A percentile compares a stretch with the other conserved stretches of the same genome.
Conservation (phyloP, 371 early-diverging fungal genomes). For the Mucor lusitanicus region DNA sequence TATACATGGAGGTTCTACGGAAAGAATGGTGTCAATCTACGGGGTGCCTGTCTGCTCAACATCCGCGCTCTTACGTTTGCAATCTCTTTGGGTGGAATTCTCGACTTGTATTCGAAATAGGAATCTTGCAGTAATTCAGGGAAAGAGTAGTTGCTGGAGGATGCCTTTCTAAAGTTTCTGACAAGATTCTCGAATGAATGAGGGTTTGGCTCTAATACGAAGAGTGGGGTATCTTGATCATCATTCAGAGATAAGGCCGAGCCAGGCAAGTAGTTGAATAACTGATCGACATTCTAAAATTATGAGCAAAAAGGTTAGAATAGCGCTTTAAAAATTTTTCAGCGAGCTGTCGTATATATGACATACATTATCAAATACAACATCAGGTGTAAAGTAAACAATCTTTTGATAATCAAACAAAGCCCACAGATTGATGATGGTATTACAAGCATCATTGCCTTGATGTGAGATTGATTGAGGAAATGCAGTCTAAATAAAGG, state of each 20-base stretch:
- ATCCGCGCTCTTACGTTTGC: not conserved
- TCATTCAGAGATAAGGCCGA: constrained; percentile 8
- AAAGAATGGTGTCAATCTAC: not conserved
- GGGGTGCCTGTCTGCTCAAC: not conserved
- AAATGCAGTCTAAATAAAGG: constrained; percentile 9
- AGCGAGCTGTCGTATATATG: not conserved
- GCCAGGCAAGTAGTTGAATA: constrained; percentile 16
- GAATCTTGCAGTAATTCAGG: not conserved
- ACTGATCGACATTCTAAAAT: constrained; percentile 31
- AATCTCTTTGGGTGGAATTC: not conserved
- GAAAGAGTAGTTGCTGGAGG: not conserved
- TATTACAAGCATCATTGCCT: not conserved
- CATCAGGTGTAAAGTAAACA: constrained; percentile 31
- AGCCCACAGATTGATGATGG: constrained; percentile 6
- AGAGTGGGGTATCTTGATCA: constrained; percentile 1
- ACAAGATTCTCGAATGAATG: constrained; percentile 11
- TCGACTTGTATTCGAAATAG: not conserved
- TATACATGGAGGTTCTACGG: constrained; percentile 21
- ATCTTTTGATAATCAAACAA: constrained; percentile 23
- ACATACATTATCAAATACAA: constrained; percentile 35
- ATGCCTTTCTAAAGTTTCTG: not conserved
- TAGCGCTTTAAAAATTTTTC: constrained; percentile 2
- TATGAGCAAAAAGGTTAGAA: not conserved
- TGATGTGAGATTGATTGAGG: not conserved
- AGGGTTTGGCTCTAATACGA: constrained; percentile 19